These are phyloP conservation scores for Terana coerulea DNA, from an alignment of 768 basidiomycete species.

Conservation along the genomic window DNA sequence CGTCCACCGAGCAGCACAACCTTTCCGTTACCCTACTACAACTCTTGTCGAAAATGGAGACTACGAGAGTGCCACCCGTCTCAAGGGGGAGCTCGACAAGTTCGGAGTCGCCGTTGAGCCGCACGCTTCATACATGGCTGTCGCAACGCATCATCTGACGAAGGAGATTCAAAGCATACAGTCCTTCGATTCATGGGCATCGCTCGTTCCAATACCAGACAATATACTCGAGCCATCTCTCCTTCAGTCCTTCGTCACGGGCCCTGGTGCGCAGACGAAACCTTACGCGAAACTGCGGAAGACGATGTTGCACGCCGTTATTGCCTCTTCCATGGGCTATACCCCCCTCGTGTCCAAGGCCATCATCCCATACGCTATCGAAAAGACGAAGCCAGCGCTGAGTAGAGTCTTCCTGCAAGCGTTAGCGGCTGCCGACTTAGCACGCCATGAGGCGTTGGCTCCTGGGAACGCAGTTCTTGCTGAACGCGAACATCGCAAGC, in stretches of 20 bases:
- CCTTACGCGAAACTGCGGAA: background rate
- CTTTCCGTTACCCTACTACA: conserved; percentile 21
- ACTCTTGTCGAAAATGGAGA: conserved; percentile 28
- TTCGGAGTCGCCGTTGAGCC: conserved; percentile 35
- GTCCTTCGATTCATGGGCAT: background rate
- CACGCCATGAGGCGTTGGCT: background rate
- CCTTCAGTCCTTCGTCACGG: background rate
- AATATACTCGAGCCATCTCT: background rate
- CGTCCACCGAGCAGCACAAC: background rate
- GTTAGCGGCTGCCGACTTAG: background rate
- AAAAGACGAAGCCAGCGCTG: background rate
- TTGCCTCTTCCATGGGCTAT: background rate
- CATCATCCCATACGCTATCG: background rate
- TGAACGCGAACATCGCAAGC: background rate
- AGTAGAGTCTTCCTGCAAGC: background rate
- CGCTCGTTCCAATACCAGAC: background rate
- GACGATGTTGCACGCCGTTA: background rate
- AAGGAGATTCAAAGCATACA: background rate
- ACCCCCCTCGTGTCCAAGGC: background rate
- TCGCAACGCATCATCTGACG: background rate
- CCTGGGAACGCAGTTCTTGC: no score
- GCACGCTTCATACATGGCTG: conserved; percentile 27
- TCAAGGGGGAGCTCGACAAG: conserved; percentile 38
- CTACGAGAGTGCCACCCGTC: conserved; percentile 30
- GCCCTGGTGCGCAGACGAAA: background rate